A percentile compares a stretch with the other conserved stretches of the same genome.
phyloP scores from a whole-genome alignment of 148 eudicot species.

The Drosera capensis region DNA sequence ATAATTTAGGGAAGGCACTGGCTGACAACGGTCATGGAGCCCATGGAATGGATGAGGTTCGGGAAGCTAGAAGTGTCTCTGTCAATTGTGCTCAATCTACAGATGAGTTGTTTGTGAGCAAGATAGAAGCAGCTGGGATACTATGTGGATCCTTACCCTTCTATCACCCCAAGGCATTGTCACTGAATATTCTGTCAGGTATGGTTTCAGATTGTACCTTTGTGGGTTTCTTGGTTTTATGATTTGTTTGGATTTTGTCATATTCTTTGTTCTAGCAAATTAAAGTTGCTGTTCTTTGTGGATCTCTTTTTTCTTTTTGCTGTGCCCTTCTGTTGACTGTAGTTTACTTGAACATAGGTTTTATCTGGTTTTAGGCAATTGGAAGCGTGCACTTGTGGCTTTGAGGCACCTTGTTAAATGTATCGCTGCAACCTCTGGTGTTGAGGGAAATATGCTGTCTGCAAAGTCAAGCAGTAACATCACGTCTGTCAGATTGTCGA shows the following conservation, averaged over 20 bases:
- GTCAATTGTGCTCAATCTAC: constrained; percentile 18
- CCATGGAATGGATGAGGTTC: constrained; percentile 18
- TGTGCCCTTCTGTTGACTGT: constrained; percentile 4
- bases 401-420: constrained; percentile 44
- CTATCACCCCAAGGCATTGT: constrained; percentile 72
- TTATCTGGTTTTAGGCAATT: constrained; percentile 45
- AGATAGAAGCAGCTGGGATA: constrained; percentile 41
- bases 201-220: constrained; percentile 3
- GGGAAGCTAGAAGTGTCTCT: constrained; percentile 13
- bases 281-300: no score
- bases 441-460: constrained; percentile 10
- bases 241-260: not conserved
- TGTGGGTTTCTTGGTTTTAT: not conserved
- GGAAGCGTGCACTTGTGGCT: constrained; percentile 74
- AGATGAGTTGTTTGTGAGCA: constrained; percentile 18
- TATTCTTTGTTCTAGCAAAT: no score
- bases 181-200: constrained; percentile 72
- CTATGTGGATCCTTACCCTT: constrained; percentile 47
- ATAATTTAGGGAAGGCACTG: constrained; percentile 18
- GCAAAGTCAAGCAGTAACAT: constrained; percentile 12
- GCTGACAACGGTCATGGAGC: no score
- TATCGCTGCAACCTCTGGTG: constrained; percentile 20
- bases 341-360: constrained; percentile 4
- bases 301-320: no score
- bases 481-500: constrained; percentile 43